Base-by-base conservation (phyloP, 306 rosid species). In the Cicer chorassanicum region DNA sequence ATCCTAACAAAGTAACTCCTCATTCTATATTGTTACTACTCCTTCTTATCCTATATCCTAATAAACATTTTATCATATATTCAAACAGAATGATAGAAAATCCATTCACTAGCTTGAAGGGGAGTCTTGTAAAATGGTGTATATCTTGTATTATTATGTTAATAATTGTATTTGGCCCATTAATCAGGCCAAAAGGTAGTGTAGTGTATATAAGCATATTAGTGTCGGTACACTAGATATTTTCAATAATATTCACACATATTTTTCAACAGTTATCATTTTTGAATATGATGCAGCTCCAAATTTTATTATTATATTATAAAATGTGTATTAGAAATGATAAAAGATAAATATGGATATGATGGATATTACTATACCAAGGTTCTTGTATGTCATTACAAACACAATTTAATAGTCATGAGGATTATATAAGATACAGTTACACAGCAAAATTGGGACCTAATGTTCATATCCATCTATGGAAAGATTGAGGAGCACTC, bases 381-480 rank as follows among this genome's bases (percentile, higher is more conserved):
- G 6, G 64, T 49, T 68, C 45, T 53, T 54, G 45, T 53, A 68
- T 46, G 21, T 50, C 53, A 60, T 12, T 70, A 51, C 43, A 43
- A 80, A 53, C 29, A 61, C 29, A 2, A 60, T 40, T 62, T 4
- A 15, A 34, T 57, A 75, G 41, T 57, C 63, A 62, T 16, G 7
- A 2, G n/a, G 56, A 18, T 43, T 21, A 59, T n/a, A 43, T 61
- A 76, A 55, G 65, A 76, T 55, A 65, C 67, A 81, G 45, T 54
- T 44, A 75, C 60, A 62, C 60, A 21, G 69, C 46, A 75, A 38
- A 62, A 45, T 39, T 46, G n/a, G 70, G 49, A 76, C 64, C 59
- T 13, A 46, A n/a, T 0, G 4, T 42, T 29, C 48, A 39, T 51
- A 68, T 46, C 43, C 54, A 63, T 39, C 46, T 41, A 63, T 5